phyloP scores from a whole-genome alignment of 345 rosid genomes.

The Kernera saxatilis region DNA sequence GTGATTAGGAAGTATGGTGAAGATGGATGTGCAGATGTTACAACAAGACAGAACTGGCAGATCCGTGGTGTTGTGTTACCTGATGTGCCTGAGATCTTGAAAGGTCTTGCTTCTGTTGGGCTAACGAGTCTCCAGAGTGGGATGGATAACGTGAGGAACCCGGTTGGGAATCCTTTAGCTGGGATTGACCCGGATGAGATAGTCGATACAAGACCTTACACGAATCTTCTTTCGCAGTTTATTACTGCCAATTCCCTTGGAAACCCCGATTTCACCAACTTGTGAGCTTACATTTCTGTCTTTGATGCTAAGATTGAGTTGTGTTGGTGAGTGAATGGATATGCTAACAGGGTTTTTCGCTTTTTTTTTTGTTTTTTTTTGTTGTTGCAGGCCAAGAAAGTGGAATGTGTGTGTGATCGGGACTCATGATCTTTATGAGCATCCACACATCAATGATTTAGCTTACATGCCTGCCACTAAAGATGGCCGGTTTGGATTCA shows the following conservation, averaged over 20 bases:
- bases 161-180: constrained; percentile 90
- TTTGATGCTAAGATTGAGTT: not conserved
- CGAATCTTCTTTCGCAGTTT: constrained; percentile 65
- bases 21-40: constrained; percentile 95
- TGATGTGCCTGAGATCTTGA: constrained; percentile 83
- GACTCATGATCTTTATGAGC: constrained; percentile 91
- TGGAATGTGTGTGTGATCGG: constrained; percentile 97
- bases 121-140: constrained; percentile 91
- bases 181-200: constrained; percentile 91
- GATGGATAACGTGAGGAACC: constrained; percentile 97
- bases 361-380: not conserved
- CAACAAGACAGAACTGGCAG: constrained; percentile 97
- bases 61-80: constrained; percentile 83
- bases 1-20: constrained; percentile 81
- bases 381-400: constrained; percentile 79
- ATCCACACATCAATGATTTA: constrained; percentile 95
- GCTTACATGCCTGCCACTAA: constrained; percentile 94
- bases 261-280: constrained; percentile 63
- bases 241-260: constrained; percentile 73
- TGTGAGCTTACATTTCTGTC: constrained; percentile 42
- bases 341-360: constrained; percentile 5
- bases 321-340: not conserved
- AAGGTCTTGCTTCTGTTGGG: constrained; percentile 77
- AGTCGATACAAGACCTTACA: constrained; percentile 82
- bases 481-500: constrained; percentile 76